A percentile compares a stretch with the other conserved stretches of the same genome.
These are phyloP conservation scores for Diplodia sapinea DNA, from an alignment of 2,329 filamentous ascomycete genomes.

Conservation along the genomic window DNA sequence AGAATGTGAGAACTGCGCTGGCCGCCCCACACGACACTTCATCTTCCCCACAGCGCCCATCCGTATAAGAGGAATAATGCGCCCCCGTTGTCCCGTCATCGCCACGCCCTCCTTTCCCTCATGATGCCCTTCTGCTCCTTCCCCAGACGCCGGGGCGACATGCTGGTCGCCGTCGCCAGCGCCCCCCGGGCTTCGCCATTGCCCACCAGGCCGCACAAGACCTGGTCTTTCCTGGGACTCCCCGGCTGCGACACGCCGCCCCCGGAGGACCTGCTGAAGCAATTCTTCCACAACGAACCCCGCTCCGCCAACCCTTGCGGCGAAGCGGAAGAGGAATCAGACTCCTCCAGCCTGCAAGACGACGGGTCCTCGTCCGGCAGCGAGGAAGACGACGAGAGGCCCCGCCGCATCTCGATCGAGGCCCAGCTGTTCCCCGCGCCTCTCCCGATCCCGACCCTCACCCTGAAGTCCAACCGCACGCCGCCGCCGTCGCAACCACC, in stretches of 20 bases:
- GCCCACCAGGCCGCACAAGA: conserved; percentile 8
- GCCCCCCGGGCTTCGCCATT: not conserved
- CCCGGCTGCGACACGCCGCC: conserved; percentile 9
- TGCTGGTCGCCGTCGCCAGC: conserved; percentile 17
- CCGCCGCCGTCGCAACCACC: not conserved
- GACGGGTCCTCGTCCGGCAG: not conserved
- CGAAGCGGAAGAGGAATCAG: not conserved
- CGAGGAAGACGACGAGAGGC: not conserved
- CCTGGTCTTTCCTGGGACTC: conserved; percentile 4
- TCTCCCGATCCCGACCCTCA: not conserved
- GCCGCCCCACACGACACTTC: not conserved
- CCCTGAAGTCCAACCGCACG: not conserved
- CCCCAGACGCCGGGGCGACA: conserved; percentile 6
- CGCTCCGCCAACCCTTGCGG: not conserved
- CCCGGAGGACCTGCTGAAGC: not conserved
- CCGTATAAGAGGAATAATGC: not conserved
- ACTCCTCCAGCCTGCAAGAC: not conserved
- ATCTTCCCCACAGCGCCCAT: not conserved
- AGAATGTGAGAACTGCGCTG: not conserved
- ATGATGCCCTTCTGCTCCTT: conserved; percentile 7
- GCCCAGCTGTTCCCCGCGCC: not conserved
- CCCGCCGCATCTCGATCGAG: not conserved
- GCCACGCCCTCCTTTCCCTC: not conserved
- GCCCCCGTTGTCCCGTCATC: not conserved
- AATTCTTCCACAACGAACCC: not conserved